Conservation (phyloP, 2,329 filamentous ascomycete species). For the Exophiala sp. region DNA sequence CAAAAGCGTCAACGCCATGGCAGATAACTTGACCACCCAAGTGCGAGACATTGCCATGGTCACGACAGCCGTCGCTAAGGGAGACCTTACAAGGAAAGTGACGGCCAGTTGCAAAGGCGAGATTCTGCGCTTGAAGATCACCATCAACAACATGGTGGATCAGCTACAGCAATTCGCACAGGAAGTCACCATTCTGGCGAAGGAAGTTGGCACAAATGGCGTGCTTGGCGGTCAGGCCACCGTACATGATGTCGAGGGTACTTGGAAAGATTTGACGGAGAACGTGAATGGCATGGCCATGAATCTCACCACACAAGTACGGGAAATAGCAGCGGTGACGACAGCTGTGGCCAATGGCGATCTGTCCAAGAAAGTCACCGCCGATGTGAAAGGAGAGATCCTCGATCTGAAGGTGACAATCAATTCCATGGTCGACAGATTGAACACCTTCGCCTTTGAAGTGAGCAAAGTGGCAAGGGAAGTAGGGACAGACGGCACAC, state of each 20-base stretch:
- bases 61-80: conserved; percentile 67
- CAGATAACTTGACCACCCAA: conserved; percentile 80
- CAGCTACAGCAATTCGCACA: conserved; percentile 94
- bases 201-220: conserved; percentile 94
- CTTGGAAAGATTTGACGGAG: conserved; percentile 92
- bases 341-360: conserved; percentile 93
- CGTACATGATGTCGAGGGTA: conserved; percentile 93
- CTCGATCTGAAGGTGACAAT: conserved; percentile 89
- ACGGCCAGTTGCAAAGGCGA: conserved; percentile 89
- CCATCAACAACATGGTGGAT: conserved; percentile 99
- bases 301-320: conserved; percentile 95
- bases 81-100: conserved; percentile 94
- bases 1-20: conserved; percentile 84
- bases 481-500: conserved; percentile 61
- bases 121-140: conserved; percentile 92
- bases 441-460: conserved; percentile 63
- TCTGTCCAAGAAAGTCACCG: conserved; percentile 91
- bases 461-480: conserved; percentile 64
- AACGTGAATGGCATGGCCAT: conserved; percentile 98
- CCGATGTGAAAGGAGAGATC: conserved; percentile 92
- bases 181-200: conserved; percentile 93
- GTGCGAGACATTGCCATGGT: conserved; percentile 90
- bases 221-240: conserved; percentile 91
- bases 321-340: conserved; percentile 95
- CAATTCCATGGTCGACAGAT: conserved; percentile 64